Evolutionary conservation across 371 early-diverging fungal genomes (phyloP).

Genomic region (Haplosporangium sp.): DNA sequence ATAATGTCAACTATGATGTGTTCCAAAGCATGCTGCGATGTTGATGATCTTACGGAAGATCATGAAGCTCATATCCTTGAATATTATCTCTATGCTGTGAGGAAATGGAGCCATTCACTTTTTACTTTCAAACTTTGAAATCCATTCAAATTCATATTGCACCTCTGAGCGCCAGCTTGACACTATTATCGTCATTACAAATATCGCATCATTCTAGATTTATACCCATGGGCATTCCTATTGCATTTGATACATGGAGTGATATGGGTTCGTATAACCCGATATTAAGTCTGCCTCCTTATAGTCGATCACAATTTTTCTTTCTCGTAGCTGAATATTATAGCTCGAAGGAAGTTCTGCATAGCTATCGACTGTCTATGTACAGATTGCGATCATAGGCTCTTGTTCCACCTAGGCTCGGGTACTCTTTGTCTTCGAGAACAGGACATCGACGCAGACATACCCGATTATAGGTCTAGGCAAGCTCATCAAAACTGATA

Average conservation of each 20-base stretch:
- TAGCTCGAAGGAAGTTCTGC: constrained; percentile 12
- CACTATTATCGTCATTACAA: too few relatives aligned
- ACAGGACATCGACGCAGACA: constrained; percentile 4
- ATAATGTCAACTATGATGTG: too few relatives aligned
- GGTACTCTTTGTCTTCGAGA: neutral
- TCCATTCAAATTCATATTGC: too few relatives aligned
- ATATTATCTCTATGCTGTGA: neutral
- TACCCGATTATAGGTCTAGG: constrained; percentile 12
- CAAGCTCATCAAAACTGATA: neutral
- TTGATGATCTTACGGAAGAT: neutral
- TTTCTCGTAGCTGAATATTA: too few relatives aligned
- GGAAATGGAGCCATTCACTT: too few relatives aligned
- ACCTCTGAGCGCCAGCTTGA: too few relatives aligned
- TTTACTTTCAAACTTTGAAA: too few relatives aligned
- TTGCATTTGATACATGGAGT: constrained; percentile 1
- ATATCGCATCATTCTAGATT: neutral
- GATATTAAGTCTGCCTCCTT: too few relatives aligned
- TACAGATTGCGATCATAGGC: constrained; percentile 12
- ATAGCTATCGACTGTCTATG: constrained; percentile 12
- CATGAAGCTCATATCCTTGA: neutral
- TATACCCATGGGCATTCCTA: constrained; percentile 17
- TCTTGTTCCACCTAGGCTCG: constrained; percentile 7
- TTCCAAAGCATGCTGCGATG: neutral
- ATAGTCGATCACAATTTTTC: too few relatives aligned
- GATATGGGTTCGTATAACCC: constrained; percentile 6